Percentiles rank a stretch among this genome's conserved stretches.
These are phyloP conservation scores for Polysphondylium violaceum DNA, from an alignment of 78 protist species.

Conservation along the genomic window DNA sequence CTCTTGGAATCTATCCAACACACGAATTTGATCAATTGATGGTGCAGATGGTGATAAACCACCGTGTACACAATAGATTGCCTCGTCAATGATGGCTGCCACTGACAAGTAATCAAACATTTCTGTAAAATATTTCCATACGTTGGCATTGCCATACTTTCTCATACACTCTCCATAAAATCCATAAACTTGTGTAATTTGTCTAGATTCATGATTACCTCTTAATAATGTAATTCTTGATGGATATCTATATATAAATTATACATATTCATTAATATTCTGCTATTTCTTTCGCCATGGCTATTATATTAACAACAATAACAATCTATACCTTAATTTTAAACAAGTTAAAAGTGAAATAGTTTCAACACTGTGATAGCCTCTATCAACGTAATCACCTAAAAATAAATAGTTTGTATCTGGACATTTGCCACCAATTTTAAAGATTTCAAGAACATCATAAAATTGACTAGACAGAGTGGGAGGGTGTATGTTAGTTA, in stretches of 20 bases:
- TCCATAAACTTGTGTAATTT: constrained; percentile 96
- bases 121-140: constrained; percentile 96
- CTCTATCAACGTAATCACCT: constrained; percentile 95
- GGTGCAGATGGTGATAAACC: constrained; percentile 91
- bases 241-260: constrained; percentile 50
- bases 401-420: constrained; percentile 96
- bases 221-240: constrained; percentile 92
- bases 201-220: constrained; percentile 98
- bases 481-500: not conserved
- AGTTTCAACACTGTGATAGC: constrained; percentile 80
- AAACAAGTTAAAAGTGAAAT: constrained; percentile 74
- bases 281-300: not conserved
- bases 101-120: constrained; percentile 94
- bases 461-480: constrained; percentile 89
- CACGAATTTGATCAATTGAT: constrained; percentile 90
- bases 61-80: constrained; percentile 80
- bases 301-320: not conserved
- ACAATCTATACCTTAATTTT: constrained; percentile 40
- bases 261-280: not conserved
- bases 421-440: constrained; percentile 95
- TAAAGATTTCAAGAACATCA: constrained; percentile 97
- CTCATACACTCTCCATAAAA: constrained; percentile 97
- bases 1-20: constrained; percentile 93
- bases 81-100: constrained; percentile 91
- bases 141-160: constrained; percentile 93